These are phyloP conservation scores for Fomitopsis serialis DNA, from an alignment of 768 basidiomycete species.

Conservation along the genomic window DNA sequence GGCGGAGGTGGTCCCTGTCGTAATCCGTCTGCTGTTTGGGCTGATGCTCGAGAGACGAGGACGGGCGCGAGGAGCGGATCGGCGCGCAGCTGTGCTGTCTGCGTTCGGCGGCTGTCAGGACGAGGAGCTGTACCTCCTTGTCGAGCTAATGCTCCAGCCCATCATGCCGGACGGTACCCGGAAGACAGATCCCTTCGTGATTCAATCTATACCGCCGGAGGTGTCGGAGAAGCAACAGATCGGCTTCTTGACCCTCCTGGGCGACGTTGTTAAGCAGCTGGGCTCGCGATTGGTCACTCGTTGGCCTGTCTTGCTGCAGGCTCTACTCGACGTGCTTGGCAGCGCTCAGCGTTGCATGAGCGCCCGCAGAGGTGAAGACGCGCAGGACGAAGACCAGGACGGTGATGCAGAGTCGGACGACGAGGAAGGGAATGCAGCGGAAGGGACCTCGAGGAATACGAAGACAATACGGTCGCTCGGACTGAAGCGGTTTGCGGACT, in stretches of 20 bases:
- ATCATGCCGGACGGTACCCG: constrained; percentile 30
- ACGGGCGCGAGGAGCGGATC: constrained; percentile 55
- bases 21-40: constrained; percentile 81
- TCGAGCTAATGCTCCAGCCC: constrained; percentile 84
- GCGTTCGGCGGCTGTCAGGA: constrained; percentile 65
- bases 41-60: constrained; percentile 80
- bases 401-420: constrained; percentile 28
- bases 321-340: constrained; percentile 59
- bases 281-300: constrained; percentile 62
- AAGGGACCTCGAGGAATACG: constrained; percentile 32
- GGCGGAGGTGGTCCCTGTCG: constrained; percentile 57
- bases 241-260: constrained; percentile 82
- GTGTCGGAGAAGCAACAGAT: constrained; percentile 62
- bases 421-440: constrained; percentile 26
- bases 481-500: constrained; percentile 81
- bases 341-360: constrained; percentile 59
- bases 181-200: constrained; percentile 23
- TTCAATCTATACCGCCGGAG: constrained; percentile 23
- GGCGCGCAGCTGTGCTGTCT: constrained; percentile 71
- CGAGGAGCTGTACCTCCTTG: constrained; percentile 68
- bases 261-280: constrained; percentile 77
- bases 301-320: constrained; percentile 75
- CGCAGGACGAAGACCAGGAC: constrained; percentile 8
- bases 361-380: constrained; percentile 22
- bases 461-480: constrained; percentile 78